phyloP scores from a whole-genome alignment of 1,284 basidiomycete genomes.

The Inonotus hispidus region DNA sequence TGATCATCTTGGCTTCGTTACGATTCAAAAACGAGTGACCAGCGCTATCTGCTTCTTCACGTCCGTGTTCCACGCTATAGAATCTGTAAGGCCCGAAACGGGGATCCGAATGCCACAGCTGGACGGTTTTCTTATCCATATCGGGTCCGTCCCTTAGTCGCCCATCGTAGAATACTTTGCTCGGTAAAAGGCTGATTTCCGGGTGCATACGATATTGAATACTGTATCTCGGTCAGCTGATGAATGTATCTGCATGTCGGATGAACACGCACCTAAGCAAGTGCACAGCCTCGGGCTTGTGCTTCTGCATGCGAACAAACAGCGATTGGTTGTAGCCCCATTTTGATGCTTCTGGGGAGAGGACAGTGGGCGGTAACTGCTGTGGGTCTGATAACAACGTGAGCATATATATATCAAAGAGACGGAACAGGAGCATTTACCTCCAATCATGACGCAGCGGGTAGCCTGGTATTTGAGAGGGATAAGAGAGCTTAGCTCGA shows the following conservation, averaged over 20 bases:
- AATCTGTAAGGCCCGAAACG: constrained; percentile 90
- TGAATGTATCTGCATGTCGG: background rate
- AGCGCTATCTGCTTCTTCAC: constrained; percentile 42
- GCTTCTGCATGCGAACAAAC: constrained; percentile 89
- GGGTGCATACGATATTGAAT: constrained; percentile 99
- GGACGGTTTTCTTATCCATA: constrained; percentile 81
- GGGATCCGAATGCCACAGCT: constrained; percentile 80
- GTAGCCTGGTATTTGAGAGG: constrained; percentile 87
- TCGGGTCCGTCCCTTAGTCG: constrained; percentile 82
- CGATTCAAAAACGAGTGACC: constrained; percentile 79
- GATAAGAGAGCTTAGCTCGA: constrained; percentile 95
- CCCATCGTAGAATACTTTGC: constrained; percentile 83
- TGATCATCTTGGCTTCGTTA: constrained; percentile 73
- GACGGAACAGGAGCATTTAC: constrained; percentile 34
- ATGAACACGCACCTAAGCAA: constrained; percentile 69
- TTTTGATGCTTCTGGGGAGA: constrained; percentile 80
- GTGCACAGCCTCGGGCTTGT: constrained; percentile 76
- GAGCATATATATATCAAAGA: background rate
- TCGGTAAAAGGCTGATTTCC: constrained; percentile 88
- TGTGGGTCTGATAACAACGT: constrained; percentile 76
- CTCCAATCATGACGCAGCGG: constrained; percentile 93
- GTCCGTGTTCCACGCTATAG: constrained; percentile 67
- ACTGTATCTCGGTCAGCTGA: constrained; percentile 34
- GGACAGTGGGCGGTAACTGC: constrained; percentile 94
- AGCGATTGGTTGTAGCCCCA: constrained; percentile 88